Percentiles rank a stretch among this genome's conserved stretches.
Evolutionary conservation across 2,329 filamentous ascomycete species (phyloP).

Genomic region (Ceratocystis alfenasii): DNA sequence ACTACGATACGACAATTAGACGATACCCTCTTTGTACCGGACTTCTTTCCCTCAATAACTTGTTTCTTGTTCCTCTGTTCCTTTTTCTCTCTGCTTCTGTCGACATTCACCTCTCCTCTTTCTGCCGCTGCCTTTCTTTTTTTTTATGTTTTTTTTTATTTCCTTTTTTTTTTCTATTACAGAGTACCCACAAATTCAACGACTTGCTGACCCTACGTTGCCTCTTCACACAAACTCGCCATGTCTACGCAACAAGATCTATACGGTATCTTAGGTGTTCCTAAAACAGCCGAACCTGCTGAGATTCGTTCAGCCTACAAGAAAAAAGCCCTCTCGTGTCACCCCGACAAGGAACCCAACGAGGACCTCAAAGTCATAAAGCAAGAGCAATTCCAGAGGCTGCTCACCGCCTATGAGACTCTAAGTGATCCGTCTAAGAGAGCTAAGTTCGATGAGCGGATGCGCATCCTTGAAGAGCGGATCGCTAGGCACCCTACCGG

Average conservation of each 20-base stretch:
- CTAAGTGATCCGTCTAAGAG: slow-evolving; percentile 66
- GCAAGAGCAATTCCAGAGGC: slow-evolving; percentile 78
- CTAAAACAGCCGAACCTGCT: slow-evolving; percentile 55
- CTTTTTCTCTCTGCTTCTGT: neutral
- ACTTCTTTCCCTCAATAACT: neutral
- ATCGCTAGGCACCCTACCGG: slow-evolving; percentile 31
- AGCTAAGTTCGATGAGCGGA: slow-evolving; percentile 64
- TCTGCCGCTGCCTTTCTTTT: neutral
- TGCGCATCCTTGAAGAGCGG: slow-evolving; percentile 34
- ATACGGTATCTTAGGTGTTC: slow-evolving; percentile 63
- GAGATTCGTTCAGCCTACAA: slow-evolving; percentile 71
- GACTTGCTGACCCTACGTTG: slow-evolving; percentile 13
- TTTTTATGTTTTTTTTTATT: neutral
- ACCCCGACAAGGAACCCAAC: slow-evolving; percentile 83
- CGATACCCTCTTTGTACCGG: slow-evolving; percentile 5
- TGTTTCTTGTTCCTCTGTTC: neutral
- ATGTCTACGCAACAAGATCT: slow-evolving; percentile 57
- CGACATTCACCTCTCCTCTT: neutral
- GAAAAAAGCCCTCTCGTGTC: slow-evolving; percentile 76
- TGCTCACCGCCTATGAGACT: slow-evolving; percentile 87
- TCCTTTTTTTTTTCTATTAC: neutral
- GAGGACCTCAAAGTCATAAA: slow-evolving; percentile 63
- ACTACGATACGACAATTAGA: neutral
- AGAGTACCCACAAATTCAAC: slow-evolving; percentile 14
- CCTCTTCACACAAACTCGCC: slow-evolving; percentile 24